Percentiles rank a stretch among this genome's conserved stretches.
phyloP scores from a whole-genome alignment of 2,329 filamentous ascomycete genomes.

The Fusarium tjaetaba region DNA sequence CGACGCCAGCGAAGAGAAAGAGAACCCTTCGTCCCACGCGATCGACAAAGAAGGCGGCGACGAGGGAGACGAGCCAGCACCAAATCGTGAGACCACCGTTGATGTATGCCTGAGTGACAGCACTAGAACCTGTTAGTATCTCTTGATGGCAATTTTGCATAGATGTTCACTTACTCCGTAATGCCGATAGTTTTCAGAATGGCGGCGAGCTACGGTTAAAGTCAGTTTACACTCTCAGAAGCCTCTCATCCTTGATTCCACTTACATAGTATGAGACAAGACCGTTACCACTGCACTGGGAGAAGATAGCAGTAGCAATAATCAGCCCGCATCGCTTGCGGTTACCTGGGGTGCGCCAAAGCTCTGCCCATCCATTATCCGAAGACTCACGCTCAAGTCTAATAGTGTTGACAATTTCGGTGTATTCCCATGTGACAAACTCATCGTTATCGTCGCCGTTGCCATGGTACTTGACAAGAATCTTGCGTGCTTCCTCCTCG shows the following conservation, averaged over 20 bases:
- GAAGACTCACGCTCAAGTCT: constrained; percentile 29
- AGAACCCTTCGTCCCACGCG: constrained; percentile 35
- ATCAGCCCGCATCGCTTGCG: constrained; percentile 36
- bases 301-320: constrained; percentile 37
- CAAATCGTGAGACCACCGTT: constrained; percentile 41
- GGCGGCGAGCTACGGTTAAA: constrained; percentile 18
- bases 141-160: fast-evolving
- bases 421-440: constrained; percentile 34
- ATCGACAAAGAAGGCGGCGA: constrained; percentile 40
- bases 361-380: constrained; percentile 26
- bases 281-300: constrained; percentile 39
- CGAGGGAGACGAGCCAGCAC: constrained; percentile 39
- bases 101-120: constrained; percentile 38
- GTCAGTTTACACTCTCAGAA: background rate
- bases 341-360: constrained; percentile 36
- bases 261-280: constrained; percentile 39
- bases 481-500: constrained; percentile 30
- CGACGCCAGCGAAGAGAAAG: constrained; percentile 36
- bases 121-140: constrained; percentile 3
- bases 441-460: constrained; percentile 26
- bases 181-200: constrained; percentile 39
- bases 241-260: fast-evolving
- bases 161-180: constrained; percentile 20
- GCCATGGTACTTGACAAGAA: constrained; percentile 39
- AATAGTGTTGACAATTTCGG: constrained; percentile 35